Conservation (phyloP, 169 alveolate genomes). For the Plasmodium berghei region DNA sequence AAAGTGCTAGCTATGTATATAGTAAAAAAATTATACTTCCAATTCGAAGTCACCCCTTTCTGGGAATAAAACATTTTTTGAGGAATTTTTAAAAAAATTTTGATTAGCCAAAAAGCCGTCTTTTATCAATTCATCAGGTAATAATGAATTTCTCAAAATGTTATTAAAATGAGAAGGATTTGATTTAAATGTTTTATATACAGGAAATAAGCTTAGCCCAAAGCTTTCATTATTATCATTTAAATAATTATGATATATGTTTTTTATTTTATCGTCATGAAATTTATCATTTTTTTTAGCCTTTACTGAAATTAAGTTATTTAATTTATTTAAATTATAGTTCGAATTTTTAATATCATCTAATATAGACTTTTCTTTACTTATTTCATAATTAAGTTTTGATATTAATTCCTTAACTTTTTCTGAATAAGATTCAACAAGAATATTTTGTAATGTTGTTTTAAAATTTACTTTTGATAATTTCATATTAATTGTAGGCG, state of each 20-base stretch:
- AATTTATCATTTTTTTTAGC: conserved; percentile 2
- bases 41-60: conserved; percentile 30
- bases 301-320: conserved; percentile 15
- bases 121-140: conserved; percentile 49
- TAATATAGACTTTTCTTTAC: conserved; percentile 22
- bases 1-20: not conserved
- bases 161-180: conserved; percentile 58
- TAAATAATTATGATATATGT: conserved; percentile 37
- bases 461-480: conserved; percentile 43
- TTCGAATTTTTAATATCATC: conserved; percentile 62
- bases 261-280: conserved; percentile 6
- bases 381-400: conserved; percentile 32
- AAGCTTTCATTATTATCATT: conserved; percentile 30
- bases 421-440: conserved; percentile 69
- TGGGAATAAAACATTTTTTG: conserved; percentile 29
- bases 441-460: conserved; percentile 48
- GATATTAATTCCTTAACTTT: conserved; percentile 46
- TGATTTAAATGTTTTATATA: conserved; percentile 68
- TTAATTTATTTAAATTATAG: conserved; percentile 17
- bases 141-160: conserved; percentile 14
- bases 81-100: conserved; percentile 30
- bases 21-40: not conserved
- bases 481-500: conserved; percentile 43
- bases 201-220: conserved; percentile 58
- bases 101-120: conserved; percentile 14